A percentile compares a stretch with the other conserved stretches of the same genome.
phyloP scores from a whole-genome alignment of 768 basidiomycete species.

The Boletus huronensis region DNA sequence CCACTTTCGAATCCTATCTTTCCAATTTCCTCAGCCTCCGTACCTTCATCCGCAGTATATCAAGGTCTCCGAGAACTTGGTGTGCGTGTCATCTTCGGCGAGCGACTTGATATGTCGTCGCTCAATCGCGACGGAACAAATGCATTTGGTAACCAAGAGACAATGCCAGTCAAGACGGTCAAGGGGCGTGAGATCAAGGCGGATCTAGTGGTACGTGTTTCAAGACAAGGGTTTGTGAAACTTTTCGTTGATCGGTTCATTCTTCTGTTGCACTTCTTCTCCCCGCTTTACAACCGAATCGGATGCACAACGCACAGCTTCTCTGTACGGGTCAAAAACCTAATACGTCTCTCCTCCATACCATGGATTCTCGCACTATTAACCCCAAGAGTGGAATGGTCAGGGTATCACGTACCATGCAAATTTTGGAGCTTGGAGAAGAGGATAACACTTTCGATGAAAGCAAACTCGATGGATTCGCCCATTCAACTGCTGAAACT shows the following conservation, averaged over 20 bases:
- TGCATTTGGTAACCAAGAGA: neutral
- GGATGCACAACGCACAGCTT: constrained; percentile 34
- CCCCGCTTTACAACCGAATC: neutral
- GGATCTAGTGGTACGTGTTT: constrained; percentile 46
- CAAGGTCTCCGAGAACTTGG: constrained; percentile 40
- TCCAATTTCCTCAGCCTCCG: neutral
- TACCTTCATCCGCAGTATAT: neutral
- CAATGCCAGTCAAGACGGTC: constrained; percentile 40
- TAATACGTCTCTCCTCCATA: constrained; percentile 46
- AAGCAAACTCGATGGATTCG: neutral
- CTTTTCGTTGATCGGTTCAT: neutral
- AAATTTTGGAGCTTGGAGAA: constrained; percentile 33
- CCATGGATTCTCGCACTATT: constrained; percentile 41
- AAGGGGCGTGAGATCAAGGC: constrained; percentile 50
- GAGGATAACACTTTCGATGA: neutral
- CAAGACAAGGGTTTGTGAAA: neutral
- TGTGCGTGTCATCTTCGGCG: constrained; percentile 50
- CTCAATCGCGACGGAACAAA: constrained; percentile 12
- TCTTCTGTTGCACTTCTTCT: neutral
- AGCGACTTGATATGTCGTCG: constrained; percentile 47
- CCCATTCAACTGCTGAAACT: neutral
- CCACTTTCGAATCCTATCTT: neutral
- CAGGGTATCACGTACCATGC: constrained; percentile 50
- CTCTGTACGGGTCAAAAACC: constrained; percentile 61
- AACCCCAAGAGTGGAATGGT: constrained; percentile 38